Evolutionary conservation across 2,329 filamentous ascomycete species (phyloP).

Genomic region (Emydomyces testavorans): DNA sequence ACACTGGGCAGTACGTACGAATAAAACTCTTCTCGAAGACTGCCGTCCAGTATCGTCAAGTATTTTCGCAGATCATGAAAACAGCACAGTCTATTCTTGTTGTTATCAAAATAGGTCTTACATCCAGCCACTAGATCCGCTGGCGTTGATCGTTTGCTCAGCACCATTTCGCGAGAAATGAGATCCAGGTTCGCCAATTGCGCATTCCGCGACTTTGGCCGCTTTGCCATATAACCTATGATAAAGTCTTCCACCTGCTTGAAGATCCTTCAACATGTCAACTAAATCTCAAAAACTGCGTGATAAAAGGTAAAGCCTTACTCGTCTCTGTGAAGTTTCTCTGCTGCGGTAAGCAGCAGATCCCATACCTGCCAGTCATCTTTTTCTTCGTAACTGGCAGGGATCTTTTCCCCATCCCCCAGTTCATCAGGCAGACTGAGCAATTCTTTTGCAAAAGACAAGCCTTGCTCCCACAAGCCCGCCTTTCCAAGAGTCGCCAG

Average conservation of each 20-base stretch:
- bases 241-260: constrained; percentile 26
- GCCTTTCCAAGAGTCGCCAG: constrained; percentile 29
- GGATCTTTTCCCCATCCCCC: constrained; percentile 19
- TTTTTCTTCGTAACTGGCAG: constrained; percentile 24
- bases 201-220: constrained; percentile 34
- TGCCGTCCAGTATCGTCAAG: constrained; percentile 23
- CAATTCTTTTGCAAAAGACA: constrained; percentile 28
- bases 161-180: constrained; percentile 20
- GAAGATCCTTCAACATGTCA: constrained; percentile 23
- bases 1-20: constrained; percentile 18
- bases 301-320: constrained; percentile 21
- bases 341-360: constrained; percentile 29
- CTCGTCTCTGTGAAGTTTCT: constrained; percentile 25
- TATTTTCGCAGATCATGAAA: constrained; percentile 36
- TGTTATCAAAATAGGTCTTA: constrained; percentile 32
- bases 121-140: constrained; percentile 30
- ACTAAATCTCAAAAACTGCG: constrained; percentile 4
- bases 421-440: constrained; percentile 28
- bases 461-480: constrained; percentile 30
- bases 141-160: constrained; percentile 19
- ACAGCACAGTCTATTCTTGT: constrained; percentile 36
- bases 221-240: constrained; percentile 25
- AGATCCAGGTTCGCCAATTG: constrained; percentile 30
- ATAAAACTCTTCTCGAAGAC: constrained; percentile 20
- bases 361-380: constrained; percentile 40